Base-by-base conservation (phyloP, 1,284 basidiomycete genomes). In the Cutaneotrichosporon mucoides region DNA sequence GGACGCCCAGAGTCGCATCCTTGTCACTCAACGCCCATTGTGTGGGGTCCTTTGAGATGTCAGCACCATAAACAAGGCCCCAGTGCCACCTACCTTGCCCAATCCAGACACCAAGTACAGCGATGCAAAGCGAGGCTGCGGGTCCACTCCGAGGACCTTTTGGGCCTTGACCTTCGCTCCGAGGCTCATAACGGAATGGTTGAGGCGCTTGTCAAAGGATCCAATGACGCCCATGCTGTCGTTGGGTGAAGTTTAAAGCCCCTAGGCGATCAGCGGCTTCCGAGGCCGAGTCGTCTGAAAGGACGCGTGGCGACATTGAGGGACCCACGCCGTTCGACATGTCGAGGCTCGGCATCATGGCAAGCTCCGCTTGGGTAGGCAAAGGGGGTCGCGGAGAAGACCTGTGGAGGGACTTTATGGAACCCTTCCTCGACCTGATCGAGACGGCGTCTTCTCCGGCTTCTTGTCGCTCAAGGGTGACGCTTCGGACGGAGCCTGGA, bases 1-100 rank as follows among this genome's bases (percentile, higher is more conserved):
- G 86, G 43, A 94, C 82, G 57, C 92, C 90, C 59, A 87, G 78
- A 54, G 90, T 87, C 5, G 90, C 85, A 75, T 95, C 92, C 4
- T 88, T 86, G 76, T 97, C 93, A 0, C 92, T 88, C 44, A 94
- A 83, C 2, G 92, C 91, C 94, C 94, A 97, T n/a, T 73, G 64
- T 9, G 68, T 62, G 35, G 70, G 67, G 56, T 71, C 68, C 68
- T 66, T 57, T 59, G 33, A 52, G 41, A 5, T 13, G 35, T 43
- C 41, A 47, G 50, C 40, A 41, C 24, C n/a, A 40, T 36, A 49
- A 35, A 16, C 35, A 40, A 40, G 36, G 42, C 12, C 49, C 38
- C 45, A 45, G 56, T 48, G 49, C 45, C 24, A 15, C 64, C 72
- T 60, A 76, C 80, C 66, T 80, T 81, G 9, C 79, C 76, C 3